Conservation (phyloP, 106 monocot species). For the Amphibolis antarctica region DNA sequence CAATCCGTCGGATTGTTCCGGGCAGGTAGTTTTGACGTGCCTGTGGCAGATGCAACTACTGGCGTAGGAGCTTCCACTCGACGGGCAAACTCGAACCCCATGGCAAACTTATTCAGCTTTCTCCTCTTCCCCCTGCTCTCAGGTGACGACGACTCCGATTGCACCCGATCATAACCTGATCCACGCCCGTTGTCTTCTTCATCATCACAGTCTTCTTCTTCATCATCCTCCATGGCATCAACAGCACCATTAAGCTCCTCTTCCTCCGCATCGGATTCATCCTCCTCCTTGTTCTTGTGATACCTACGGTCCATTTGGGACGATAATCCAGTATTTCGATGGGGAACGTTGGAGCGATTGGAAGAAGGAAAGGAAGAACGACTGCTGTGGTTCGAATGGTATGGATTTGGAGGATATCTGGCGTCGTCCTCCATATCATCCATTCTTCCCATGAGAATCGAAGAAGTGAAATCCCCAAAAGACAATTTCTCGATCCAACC, state of each 20-base stretch:
- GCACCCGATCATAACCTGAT: neutral
- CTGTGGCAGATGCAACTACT: neutral
- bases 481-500: neutral
- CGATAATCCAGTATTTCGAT: conserved; percentile 7
- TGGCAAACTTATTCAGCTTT: conserved; percentile 44
- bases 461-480: neutral
- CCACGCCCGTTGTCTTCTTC: conserved; percentile 8
- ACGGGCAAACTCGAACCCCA: conserved; percentile 75
- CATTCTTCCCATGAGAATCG: conserved; percentile 9
- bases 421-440: conserved; percentile 59
- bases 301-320: conserved; percentile 10
- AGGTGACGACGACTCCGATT: conserved; percentile 15
- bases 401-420: conserved; percentile 35
- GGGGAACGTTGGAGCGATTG: conserved; percentile 4
- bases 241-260: conserved; percentile 3
- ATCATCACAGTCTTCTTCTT: conserved; percentile 17
- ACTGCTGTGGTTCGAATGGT: conserved; percentile 11
- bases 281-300: conserved; percentile 22
- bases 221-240: conserved; percentile 9
- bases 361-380: conserved; percentile 8
- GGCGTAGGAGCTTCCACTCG: conserved; percentile 16
- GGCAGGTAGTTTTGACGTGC: conserved; percentile 7
- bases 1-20: conserved; percentile 46
- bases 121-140: conserved; percentile 60
- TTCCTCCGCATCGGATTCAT: conserved; percentile 15